phyloP scores from a whole-genome alignment of 768 basidiomycete species.

The Daedaleopsis nitida region DNA sequence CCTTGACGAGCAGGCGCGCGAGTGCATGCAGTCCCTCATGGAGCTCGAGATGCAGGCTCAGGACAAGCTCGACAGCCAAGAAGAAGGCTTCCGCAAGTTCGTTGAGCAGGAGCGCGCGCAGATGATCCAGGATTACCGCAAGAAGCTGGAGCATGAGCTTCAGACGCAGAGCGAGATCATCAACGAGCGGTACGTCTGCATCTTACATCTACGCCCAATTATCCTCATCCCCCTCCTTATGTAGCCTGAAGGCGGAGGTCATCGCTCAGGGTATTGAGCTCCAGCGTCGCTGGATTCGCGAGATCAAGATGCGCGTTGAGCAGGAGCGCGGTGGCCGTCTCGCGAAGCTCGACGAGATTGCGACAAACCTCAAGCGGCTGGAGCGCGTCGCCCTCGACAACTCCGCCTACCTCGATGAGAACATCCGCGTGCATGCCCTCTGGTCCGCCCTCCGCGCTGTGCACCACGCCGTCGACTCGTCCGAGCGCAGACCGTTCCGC shows the following conservation, averaged over 20 bases:
- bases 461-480: slow-evolving; percentile 59
- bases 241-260: slow-evolving; percentile 90
- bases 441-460: slow-evolving; percentile 92
- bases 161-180: slow-evolving; percentile 89
- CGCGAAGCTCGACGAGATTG: slow-evolving; percentile 92
- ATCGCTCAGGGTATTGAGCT: slow-evolving; percentile 97
- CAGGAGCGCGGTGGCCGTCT: slow-evolving; percentile 95
- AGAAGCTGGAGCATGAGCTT: slow-evolving; percentile 84
- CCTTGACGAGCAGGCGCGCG: slow-evolving; percentile 81
- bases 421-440: slow-evolving; percentile 86
- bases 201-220: background rate
- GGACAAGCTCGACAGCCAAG: slow-evolving; percentile 82
- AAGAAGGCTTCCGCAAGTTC: slow-evolving; percentile 81
- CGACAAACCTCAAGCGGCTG: slow-evolving; percentile 85
- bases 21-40: slow-evolving; percentile 79
- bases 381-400: slow-evolving; percentile 93
- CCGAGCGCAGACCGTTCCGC: slow-evolving; percentile 81
- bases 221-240: background rate
- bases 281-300: slow-evolving; percentile 94
- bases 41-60: slow-evolving; percentile 85
- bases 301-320: slow-evolving; percentile 95
- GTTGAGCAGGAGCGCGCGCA: slow-evolving; percentile 77
- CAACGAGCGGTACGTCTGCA: slow-evolving; percentile 76
- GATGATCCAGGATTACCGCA: slow-evolving; percentile 77
- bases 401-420: slow-evolving; percentile 88